phyloP scores from a whole-genome alignment of 805 yeast species.

The Pichia kluyveri region DNA sequence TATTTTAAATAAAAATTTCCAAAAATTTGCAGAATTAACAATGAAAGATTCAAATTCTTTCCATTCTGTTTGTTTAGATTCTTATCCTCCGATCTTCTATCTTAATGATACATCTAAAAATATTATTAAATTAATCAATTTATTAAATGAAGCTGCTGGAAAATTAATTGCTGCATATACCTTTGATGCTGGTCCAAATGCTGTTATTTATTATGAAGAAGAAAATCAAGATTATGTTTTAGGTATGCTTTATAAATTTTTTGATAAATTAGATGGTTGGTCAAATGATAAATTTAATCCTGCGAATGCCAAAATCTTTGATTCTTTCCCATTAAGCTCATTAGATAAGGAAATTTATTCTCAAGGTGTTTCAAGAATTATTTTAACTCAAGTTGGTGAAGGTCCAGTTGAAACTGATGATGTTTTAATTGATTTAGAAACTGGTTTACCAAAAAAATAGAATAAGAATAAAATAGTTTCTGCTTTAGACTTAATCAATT shows the following conservation, averaged over 20 bases:
- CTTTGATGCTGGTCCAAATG: slow-evolving; percentile 98
- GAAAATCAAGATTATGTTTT: slow-evolving; percentile 67
- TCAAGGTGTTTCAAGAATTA: slow-evolving; percentile 70
- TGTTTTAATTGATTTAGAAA: slow-evolving; percentile 42
- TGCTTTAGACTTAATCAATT: too few species aligned
- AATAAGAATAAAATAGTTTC: too few species aligned
- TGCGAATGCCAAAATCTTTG: slow-evolving; percentile 10
- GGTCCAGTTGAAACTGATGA: slow-evolving; percentile 67
- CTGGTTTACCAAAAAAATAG: slow-evolving; percentile 49
- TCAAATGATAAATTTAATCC: slow-evolving; percentile 21
- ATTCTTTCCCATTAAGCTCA: slow-evolving; percentile 16
- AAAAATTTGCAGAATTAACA: slow-evolving; percentile 77
- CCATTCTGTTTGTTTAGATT: slow-evolving; percentile 96
- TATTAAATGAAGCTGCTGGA: slow-evolving; percentile 60
- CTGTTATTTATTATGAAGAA: slow-evolving; percentile 82
- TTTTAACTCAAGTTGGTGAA: slow-evolving; percentile 76
- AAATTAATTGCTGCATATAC: slow-evolving; percentile 87
- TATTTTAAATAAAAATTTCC: slow-evolving; percentile 67
- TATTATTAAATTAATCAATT: slow-evolving; percentile 69
- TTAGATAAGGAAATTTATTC: slow-evolving; percentile 27
- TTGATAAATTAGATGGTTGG: slow-evolving; percentile 66
- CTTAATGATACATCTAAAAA: slow-evolving; percentile 84
- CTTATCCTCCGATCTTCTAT: slow-evolving; percentile 92
- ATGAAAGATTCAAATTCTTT: slow-evolving; percentile 96
- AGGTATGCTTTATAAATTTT: slow-evolving; percentile 55